These are phyloP conservation scores for Schwanniomyces pseudopolymorphus DNA, from an alignment of 805 yeast species.

Conservation along the genomic window DNA sequence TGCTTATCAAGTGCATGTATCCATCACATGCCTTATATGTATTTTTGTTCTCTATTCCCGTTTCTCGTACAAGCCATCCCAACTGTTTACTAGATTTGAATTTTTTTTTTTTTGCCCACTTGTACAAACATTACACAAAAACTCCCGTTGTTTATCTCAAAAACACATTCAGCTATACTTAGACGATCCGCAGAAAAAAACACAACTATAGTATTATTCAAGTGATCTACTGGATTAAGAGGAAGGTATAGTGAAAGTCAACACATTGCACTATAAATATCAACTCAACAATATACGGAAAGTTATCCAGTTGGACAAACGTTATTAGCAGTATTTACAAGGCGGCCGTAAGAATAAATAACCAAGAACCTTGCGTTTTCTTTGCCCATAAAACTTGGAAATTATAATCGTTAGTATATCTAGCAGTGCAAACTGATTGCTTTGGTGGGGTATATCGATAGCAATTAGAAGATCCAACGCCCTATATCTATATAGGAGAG, in stretches of 20 bases:
- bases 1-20: no score
- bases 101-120: not conserved
- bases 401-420: not conserved
- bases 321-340: not conserved
- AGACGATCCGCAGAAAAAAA: not conserved
- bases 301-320: not conserved
- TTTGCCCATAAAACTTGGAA: not conserved
- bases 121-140: not conserved
- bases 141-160: not conserved
- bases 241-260: not conserved
- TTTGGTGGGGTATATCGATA: not conserved
- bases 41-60: no score
- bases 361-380: not conserved
- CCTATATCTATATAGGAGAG: not conserved
- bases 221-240: not conserved
- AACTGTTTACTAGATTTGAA: not conserved
- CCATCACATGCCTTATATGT: no score
- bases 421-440: not conserved
- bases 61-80: not conserved
- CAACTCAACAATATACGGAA: not conserved
- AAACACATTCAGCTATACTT: not conserved
- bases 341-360: not conserved
- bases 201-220: not conserved
- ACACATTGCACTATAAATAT: not conserved
- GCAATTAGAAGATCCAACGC: not conserved